These are phyloP conservation scores for Chalara sp. DNA, from an alignment of 2,329 filamentous ascomycete genomes.

Conservation along the genomic window DNA sequence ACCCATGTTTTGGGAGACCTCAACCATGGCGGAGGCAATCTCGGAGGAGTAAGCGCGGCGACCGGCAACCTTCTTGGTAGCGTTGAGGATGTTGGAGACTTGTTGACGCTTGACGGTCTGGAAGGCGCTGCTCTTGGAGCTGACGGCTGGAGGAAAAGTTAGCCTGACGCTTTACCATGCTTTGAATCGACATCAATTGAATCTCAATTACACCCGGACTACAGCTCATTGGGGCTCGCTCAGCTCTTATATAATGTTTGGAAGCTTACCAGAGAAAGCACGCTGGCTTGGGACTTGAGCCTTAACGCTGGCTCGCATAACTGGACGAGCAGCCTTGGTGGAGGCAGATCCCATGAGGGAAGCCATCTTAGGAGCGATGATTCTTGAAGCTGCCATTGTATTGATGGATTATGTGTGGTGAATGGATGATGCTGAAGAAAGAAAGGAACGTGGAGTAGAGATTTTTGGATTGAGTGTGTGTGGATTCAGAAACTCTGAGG, in stretches of 20 bases:
- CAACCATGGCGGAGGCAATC: conserved; percentile 81
- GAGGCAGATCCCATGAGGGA: conserved; percentile 55
- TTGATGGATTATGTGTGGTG: conserved; percentile 34
- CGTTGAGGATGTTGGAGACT: conserved; percentile 58
- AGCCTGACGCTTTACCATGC: not conserved
- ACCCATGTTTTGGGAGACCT: conserved; percentile 86
- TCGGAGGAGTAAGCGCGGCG: conserved; percentile 79
- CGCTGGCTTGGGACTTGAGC: conserved; percentile 57
- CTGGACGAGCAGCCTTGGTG: conserved; percentile 72
- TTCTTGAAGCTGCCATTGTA: conserved; percentile 70
- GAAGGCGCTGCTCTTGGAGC: conserved; percentile 17
- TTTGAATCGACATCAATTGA: no score
- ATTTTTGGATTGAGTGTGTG: not conserved
- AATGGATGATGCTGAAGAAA: conserved; percentile 8
- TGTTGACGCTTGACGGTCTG: conserved; percentile 61
- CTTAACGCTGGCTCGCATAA: conserved; percentile 56
- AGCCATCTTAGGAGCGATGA: conserved; percentile 72
- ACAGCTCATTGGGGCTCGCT: no score
- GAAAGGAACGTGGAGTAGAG: conserved; percentile 4
- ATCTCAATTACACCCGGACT: no score
- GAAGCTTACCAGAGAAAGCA: conserved; percentile 62
- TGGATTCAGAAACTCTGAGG: not conserved
- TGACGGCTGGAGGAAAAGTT: conserved; percentile 5
- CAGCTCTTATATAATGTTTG: no score
- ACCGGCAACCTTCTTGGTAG: conserved; percentile 39